Percentiles rank a stretch among this genome's conserved stretches.
Evolutionary conservation across 2,329 filamentous ascomycete genomes (phyloP).

Genomic region (Cercospora nicotianae): DNA sequence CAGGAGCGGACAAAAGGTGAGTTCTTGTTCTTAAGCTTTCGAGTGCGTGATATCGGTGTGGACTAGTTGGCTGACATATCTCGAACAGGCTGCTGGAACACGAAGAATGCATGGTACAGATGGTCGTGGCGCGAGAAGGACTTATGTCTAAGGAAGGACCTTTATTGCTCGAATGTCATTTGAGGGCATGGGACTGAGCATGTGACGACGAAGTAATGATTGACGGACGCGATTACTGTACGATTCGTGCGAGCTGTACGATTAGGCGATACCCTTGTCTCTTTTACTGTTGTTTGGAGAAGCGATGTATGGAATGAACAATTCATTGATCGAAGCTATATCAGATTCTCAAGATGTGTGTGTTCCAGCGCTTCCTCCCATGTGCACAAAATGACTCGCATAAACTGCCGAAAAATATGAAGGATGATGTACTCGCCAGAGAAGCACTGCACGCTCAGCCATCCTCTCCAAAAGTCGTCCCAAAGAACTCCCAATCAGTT

Average conservation of each 20-base stretch:
- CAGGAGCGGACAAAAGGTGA: constrained; percentile 69
- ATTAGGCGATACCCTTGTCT: not conserved
- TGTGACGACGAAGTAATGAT: not conserved
- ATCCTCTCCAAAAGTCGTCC: not conserved
- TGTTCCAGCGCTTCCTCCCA: not conserved
- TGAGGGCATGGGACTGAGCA: not conserved
- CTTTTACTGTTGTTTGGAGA: not conserved
- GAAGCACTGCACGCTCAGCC: not conserved
- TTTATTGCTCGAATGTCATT: not conserved
- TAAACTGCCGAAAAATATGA: not conserved
- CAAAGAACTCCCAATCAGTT: not conserved
- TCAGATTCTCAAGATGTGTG: not conserved
- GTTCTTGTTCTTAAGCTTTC: no score
- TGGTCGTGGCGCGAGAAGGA: constrained; percentile 30
- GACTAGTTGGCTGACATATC: constrained; percentile 3
- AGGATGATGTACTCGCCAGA: not conserved
- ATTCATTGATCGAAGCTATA: not conserved
- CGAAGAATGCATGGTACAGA: constrained; percentile 40
- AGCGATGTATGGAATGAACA: not conserved
- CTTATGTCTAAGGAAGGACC: not conserved
- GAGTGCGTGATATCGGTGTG: no score
- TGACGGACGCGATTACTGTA: not conserved
- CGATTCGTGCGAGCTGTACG: not conserved
- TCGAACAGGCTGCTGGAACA: constrained; percentile 37
- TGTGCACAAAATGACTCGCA: not conserved